These are phyloP conservation scores for Graphiopsis chlorocephala DNA, from an alignment of 2,329 filamentous ascomycete genomes.

Conservation along the genomic window DNA sequence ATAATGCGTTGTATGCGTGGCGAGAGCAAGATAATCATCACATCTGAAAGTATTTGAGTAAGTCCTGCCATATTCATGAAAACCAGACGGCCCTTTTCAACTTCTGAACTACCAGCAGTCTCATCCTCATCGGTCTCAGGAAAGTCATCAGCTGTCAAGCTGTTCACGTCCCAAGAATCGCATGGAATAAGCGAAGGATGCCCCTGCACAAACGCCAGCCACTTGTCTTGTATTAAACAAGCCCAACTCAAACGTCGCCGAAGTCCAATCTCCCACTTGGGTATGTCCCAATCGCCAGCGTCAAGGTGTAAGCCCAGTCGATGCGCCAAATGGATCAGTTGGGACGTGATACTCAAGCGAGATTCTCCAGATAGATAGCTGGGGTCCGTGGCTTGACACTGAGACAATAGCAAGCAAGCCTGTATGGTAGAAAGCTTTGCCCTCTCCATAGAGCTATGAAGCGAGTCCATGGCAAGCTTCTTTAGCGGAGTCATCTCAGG, in stretches of 20 bases:
- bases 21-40: conserved; percentile 25
- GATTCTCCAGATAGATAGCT: conserved; percentile 20
- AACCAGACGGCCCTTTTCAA: conserved; percentile 28
- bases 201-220: conserved; percentile 29
- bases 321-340: conserved; percentile 40
- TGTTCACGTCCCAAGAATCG: conserved; percentile 29
- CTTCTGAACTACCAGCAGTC: conserved; percentile 30
- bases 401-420: conserved; percentile 38
- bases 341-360: conserved; percentile 31
- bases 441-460: conserved; percentile 37
- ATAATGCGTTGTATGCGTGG: conserved; percentile 22
- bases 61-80: conserved; percentile 32
- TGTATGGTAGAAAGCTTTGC: conserved; percentile 44
- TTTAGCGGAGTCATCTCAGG: conserved; percentile 40
- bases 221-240: conserved; percentile 32
- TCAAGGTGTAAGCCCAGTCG: conserved; percentile 40
- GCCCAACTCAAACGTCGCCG: conserved; percentile 31
- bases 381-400: conserved; percentile 35
- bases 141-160: conserved; percentile 28
- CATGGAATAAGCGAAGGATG: conserved; percentile 27
- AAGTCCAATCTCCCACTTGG: conserved; percentile 31
- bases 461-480: conserved; percentile 36
- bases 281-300: conserved; percentile 28
- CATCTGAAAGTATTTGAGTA: conserved; percentile 25
- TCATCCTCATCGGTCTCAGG: conserved; percentile 32